phyloP scores from a whole-genome alignment of 2,329 filamentous ascomycete species.

The Aureobasidium melanogenum region DNA sequence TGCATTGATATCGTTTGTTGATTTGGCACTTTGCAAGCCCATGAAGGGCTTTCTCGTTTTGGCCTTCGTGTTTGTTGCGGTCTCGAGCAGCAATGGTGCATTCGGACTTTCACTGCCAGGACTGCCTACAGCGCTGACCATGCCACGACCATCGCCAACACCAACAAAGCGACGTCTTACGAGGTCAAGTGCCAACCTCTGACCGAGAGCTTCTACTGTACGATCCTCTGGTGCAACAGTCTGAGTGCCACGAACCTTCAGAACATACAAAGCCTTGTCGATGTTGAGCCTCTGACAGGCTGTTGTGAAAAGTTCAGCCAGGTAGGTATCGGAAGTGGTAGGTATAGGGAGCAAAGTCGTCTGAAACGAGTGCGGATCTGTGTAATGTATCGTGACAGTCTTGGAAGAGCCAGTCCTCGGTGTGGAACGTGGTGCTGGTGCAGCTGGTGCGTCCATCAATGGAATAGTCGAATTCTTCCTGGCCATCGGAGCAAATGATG shows the following conservation, averaged over 20 bases:
- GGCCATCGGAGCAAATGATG: constrained; percentile 39
- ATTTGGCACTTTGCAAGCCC: constrained; percentile 10
- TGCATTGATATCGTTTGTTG: constrained; percentile 34
- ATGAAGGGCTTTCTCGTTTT: constrained; percentile 30
- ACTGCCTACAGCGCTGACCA: constrained; percentile 55
- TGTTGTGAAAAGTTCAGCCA: constrained; percentile 71
- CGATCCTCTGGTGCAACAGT: constrained; percentile 69
- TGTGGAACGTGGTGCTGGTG: constrained; percentile 34
- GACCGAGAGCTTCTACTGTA: constrained; percentile 69
- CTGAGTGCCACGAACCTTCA: constrained; percentile 67
- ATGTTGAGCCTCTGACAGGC: constrained; percentile 69
- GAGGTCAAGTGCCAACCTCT: constrained; percentile 65
- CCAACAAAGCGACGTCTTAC: constrained; percentile 66
- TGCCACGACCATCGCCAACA: constrained; percentile 19
- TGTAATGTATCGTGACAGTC: constrained; percentile 63
- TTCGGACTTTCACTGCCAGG: constrained; percentile 64
- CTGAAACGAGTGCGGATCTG: constrained; percentile 58
- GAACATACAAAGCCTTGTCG: constrained; percentile 69
- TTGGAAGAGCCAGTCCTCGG: constrained; percentile 60
- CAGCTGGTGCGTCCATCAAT: constrained; percentile 35
- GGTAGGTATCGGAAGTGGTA: constrained; percentile 73
- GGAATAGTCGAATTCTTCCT: constrained; percentile 36
- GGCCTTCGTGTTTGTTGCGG: constrained; percentile 38
- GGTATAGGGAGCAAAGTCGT: constrained; percentile 61
- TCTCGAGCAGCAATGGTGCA: constrained; percentile 49